phyloP scores from a whole-genome alignment of 1,284 basidiomycete genomes.

The Cryptococcus sp. region DNA sequence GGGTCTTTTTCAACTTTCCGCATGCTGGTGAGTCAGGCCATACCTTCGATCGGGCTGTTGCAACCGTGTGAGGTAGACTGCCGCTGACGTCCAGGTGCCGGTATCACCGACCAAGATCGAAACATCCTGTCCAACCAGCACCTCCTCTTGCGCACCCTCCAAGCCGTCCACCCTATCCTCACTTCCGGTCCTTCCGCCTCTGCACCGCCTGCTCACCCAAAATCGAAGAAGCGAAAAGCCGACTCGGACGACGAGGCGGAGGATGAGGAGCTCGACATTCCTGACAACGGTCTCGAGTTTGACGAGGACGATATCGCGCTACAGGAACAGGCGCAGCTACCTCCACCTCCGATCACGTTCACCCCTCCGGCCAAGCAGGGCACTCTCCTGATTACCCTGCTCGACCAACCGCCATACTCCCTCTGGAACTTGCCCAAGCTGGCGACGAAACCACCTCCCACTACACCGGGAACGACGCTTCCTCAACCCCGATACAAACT shows the following conservation, averaged over 20 bases:
- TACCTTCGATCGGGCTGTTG: no score
- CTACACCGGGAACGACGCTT: constrained; percentile 21
- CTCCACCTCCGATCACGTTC: constrained; percentile 23
- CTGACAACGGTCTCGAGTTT: background rate
- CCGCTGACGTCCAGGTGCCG: constrained; percentile 59
- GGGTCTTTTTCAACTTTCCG: constrained; percentile 91
- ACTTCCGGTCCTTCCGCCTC: constrained; percentile 50
- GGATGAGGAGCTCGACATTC: constrained; percentile 48
- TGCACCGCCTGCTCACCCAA: constrained; percentile 4
- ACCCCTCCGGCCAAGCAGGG: constrained; percentile 46
- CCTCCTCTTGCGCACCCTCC: constrained; percentile 77
- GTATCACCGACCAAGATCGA: constrained; percentile 88
- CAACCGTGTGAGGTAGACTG: background rate
- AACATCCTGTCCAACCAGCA: constrained; percentile 89
- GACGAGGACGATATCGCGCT: background rate
- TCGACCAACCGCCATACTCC: constrained; percentile 83
- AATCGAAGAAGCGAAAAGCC: constrained; percentile 4
- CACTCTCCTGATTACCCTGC: constrained; percentile 76
- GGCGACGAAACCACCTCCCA: constrained; percentile 55
- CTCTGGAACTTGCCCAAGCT: constrained; percentile 75
- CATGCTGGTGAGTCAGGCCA: constrained; percentile 88
- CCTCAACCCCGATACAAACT: constrained; percentile 64
- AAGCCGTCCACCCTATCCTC: constrained; percentile 64
- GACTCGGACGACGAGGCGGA: background rate
- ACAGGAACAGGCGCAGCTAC: constrained; percentile 26